Percentiles rank a stretch among this genome's conserved stretches.
phyloP scores from a whole-genome alignment of 495 filamentous ascomycete species.

The Penicillium alfredii region DNA sequence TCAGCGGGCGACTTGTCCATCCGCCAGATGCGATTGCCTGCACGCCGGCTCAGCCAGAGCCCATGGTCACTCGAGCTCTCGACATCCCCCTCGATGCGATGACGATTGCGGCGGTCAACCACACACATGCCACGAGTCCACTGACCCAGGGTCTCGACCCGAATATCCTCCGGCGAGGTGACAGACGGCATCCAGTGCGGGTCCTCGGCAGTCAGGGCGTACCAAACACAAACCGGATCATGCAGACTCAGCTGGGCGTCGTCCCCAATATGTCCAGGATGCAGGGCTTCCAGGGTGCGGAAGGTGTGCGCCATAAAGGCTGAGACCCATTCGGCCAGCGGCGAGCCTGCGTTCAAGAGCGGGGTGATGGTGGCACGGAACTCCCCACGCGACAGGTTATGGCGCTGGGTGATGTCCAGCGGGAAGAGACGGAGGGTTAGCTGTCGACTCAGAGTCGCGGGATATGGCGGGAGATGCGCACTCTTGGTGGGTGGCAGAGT shows the following conservation, averaged over 20 bases:
- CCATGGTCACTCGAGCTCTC: constrained; percentile 59
- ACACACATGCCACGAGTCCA: constrained; percentile 94
- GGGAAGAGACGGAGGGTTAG: constrained; percentile 79
- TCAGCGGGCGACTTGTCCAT: constrained; percentile 49
- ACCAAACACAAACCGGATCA: constrained; percentile 86
- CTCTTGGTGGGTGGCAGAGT: constrained; percentile 59
- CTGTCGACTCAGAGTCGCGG: constrained; percentile 52
- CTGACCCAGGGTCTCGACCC: constrained; percentile 82
- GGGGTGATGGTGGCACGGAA: constrained; percentile 53
- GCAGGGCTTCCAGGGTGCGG: constrained; percentile 58
- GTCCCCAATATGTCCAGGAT: constrained; percentile 48
- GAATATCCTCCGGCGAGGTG: constrained; percentile 58
- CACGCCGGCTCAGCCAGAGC: constrained; percentile 62
- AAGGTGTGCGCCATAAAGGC: constrained; percentile 76
- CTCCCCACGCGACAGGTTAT: constrained; percentile 55
- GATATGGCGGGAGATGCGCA: constrained; percentile 55
- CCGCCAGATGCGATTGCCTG: constrained; percentile 72
- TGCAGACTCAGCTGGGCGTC: constrained; percentile 66
- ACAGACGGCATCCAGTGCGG: constrained; percentile 38
- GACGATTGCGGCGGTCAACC: constrained; percentile 62
- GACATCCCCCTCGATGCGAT: constrained; percentile 52
- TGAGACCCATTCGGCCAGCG: constrained; percentile 74
- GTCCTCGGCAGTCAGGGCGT: constrained; percentile 56
- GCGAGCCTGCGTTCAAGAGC: constrained; percentile 51
- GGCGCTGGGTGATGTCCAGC: constrained; percentile 78